These are phyloP conservation scores for Pochonia chlamydosporia DNA, from an alignment of 2,329 filamentous ascomycete genomes.

Conservation along the genomic window DNA sequence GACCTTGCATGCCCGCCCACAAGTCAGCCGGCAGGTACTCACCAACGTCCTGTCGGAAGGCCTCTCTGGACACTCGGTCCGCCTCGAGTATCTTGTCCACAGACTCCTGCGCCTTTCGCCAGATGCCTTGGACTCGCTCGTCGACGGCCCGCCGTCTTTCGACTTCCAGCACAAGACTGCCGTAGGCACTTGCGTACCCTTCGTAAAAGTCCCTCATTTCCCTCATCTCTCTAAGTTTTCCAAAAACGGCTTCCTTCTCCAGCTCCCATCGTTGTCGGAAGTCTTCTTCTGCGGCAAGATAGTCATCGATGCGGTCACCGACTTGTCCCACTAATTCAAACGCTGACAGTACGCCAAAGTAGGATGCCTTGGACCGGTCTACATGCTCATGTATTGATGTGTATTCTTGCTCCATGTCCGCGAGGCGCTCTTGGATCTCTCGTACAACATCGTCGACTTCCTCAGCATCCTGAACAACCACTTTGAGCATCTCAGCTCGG, in stretches of 20 bases:
- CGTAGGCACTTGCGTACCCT: conserved; percentile 78
- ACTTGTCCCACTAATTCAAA: conserved; percentile 64
- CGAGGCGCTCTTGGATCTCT: conserved; percentile 68
- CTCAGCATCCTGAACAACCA: conserved; percentile 67
- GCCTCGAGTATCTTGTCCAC: conserved; percentile 69
- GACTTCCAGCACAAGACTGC: conserved; percentile 77
- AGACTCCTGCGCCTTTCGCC: conserved; percentile 70
- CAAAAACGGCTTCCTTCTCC: conserved; percentile 64
- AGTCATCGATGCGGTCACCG: conserved; percentile 56
- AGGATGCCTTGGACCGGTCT: conserved; percentile 40
- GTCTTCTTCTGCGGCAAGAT: conserved; percentile 58
- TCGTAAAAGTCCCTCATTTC: conserved; percentile 79
- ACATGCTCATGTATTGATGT: conserved; percentile 58
- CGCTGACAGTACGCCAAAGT: conserved; percentile 54
- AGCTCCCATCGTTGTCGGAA: conserved; percentile 67
- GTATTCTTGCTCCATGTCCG: conserved; percentile 70
- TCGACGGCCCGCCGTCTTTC: conserved; percentile 68
- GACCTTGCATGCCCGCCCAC: conserved; percentile 70
- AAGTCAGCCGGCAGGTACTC: conserved; percentile 84
- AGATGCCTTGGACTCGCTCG: conserved; percentile 66
- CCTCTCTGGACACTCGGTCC: conserved; percentile 68
- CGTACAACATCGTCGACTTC: conserved; percentile 61
- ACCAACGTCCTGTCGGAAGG: conserved; percentile 75
- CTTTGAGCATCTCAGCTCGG: conserved; percentile 73
- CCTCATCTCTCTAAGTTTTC: conserved; percentile 69